Conservation (phyloP, 1,284 basidiomycete genomes). For the Heterobasidion occidentale region DNA sequence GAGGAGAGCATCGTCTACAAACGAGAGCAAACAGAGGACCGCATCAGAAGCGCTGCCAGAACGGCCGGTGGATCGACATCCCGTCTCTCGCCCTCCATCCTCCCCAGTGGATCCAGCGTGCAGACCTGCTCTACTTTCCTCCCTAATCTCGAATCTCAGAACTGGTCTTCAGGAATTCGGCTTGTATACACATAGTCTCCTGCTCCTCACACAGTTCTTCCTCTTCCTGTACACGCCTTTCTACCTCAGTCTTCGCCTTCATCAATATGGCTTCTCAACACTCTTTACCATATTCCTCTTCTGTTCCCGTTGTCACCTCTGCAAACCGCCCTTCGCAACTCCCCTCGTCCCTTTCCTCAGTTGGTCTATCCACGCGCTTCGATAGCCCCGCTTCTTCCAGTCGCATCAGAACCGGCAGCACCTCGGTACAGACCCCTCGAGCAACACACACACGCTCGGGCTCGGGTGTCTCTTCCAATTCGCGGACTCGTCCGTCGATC, state of each 20-base stretch:
- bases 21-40: too few species aligned
- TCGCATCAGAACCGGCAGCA: slow-evolving; percentile 6
- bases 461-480: slow-evolving; percentile 9
- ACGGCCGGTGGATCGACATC: background rate
- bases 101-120: too few species aligned
- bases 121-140: too few species aligned
- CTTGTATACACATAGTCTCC: too few species aligned
- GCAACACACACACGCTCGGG: slow-evolving; percentile 6
- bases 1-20: too few species aligned
- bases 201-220: background rate
- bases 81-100: background rate
- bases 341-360: slow-evolving; percentile 12
- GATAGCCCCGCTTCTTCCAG: slow-evolving; percentile 4
- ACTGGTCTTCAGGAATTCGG: too few species aligned
- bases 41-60: too few species aligned
- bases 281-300: slow-evolving; percentile 14
- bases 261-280: slow-evolving; percentile 10
- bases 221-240: slow-evolving; percentile 1
- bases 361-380: slow-evolving; percentile 12
- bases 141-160: too few species aligned
- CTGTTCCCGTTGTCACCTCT: slow-evolving; percentile 7
- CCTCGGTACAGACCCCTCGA: background rate
- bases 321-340: slow-evolving; percentile 12
- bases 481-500: slow-evolving; percentile 5
- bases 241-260: background rate